Conservation (phyloP, 805 yeast species). For the Zygosaccharomyces bisporus region DNA sequence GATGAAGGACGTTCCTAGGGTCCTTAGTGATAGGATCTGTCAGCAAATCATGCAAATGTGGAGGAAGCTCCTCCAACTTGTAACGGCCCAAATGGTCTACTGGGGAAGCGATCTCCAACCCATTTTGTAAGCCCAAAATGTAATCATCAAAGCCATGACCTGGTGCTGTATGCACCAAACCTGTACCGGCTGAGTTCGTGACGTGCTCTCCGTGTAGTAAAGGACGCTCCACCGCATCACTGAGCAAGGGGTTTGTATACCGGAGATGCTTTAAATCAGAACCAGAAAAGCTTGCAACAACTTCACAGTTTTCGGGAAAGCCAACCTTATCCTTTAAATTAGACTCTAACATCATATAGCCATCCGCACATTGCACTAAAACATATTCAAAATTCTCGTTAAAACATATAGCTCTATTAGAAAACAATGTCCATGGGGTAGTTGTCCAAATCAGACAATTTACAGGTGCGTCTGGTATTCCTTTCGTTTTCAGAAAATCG, state of each 20-base stretch:
- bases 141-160: slow-evolving; percentile 98
- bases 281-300: slow-evolving; percentile 41
- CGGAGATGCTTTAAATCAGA: slow-evolving; percentile 36
- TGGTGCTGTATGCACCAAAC: slow-evolving; percentile 95
- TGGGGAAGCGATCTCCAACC: slow-evolving; percentile 63
- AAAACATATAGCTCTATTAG: slow-evolving; percentile 79
- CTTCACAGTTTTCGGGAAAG: slow-evolving; percentile 18
- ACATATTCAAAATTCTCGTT: slow-evolving; percentile 58
- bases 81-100: slow-evolving; percentile 75
- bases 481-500: slow-evolving; percentile 8
- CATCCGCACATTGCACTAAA: slow-evolving; percentile 36
- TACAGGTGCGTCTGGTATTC: slow-evolving; percentile 16
- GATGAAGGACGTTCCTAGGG: slow-evolving; percentile 49
- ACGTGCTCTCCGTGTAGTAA: slow-evolving; percentile 80
- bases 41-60: slow-evolving; percentile 13
- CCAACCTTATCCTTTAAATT: slow-evolving; percentile 43
- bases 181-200: slow-evolving; percentile 79
- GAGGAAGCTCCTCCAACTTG: slow-evolving; percentile 44
- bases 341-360: slow-evolving; percentile 56
- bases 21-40: slow-evolving; percentile 14
- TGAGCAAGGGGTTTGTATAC: slow-evolving; percentile 57
- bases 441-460: slow-evolving; percentile 85
- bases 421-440: slow-evolving; percentile 95
- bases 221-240: slow-evolving; percentile 44
- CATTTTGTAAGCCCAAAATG: slow-evolving; percentile 55